These are phyloP conservation scores for Phytophthora sp. DNA, from an alignment of 352 stramenopile genomes.

Conservation along the genomic window DNA sequence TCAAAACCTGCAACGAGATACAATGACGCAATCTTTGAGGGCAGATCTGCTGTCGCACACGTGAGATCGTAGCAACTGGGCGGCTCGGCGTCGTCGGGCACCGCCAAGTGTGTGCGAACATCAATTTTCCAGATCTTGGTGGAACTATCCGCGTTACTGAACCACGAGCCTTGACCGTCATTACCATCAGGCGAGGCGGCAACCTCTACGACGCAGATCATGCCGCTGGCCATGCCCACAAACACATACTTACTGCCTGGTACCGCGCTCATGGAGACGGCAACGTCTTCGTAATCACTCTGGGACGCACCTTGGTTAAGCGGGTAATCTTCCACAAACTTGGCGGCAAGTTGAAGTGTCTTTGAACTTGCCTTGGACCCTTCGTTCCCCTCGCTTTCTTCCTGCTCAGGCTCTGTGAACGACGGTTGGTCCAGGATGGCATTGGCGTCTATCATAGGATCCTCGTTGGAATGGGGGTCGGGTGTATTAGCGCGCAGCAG, in stretches of 20 bases:
- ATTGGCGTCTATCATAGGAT: slow-evolving; percentile 9
- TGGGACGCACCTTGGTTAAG: slow-evolving; percentile 61
- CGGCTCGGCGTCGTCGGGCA: slow-evolving; percentile 17
- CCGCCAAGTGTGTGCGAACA: slow-evolving; percentile 58
- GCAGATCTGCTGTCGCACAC: slow-evolving; percentile 49
- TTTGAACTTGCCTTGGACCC: slow-evolving; percentile 15
- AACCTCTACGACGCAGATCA: slow-evolving; percentile 75
- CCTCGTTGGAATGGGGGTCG: neutral
- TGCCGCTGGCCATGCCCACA: slow-evolving; percentile 73
- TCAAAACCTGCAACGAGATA: slow-evolving; percentile 76
- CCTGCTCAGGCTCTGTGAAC: slow-evolving; percentile 21
- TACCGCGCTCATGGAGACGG: slow-evolving; percentile 52
- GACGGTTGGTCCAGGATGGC: slow-evolving; percentile 32
- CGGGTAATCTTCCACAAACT: slow-evolving; percentile 59
- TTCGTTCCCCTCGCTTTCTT: slow-evolving; percentile 13
- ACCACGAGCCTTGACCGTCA: slow-evolving; percentile 37
- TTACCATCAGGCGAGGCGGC: slow-evolving; percentile 2
- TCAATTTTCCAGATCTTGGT: slow-evolving; percentile 84
- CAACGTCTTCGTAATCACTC: slow-evolving; percentile 58
- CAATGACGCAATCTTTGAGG: slow-evolving; percentile 39
- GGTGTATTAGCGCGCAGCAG: slow-evolving; percentile 24
- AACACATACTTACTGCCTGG: slow-evolving; percentile 67
- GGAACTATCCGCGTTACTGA: slow-evolving; percentile 24
- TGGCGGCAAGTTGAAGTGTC: slow-evolving; percentile 30
- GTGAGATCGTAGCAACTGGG: slow-evolving; percentile 66